These are phyloP conservation scores for Wickerhamiella azyma DNA, from an alignment of 805 yeast genomes.

Conservation along the genomic window DNA sequence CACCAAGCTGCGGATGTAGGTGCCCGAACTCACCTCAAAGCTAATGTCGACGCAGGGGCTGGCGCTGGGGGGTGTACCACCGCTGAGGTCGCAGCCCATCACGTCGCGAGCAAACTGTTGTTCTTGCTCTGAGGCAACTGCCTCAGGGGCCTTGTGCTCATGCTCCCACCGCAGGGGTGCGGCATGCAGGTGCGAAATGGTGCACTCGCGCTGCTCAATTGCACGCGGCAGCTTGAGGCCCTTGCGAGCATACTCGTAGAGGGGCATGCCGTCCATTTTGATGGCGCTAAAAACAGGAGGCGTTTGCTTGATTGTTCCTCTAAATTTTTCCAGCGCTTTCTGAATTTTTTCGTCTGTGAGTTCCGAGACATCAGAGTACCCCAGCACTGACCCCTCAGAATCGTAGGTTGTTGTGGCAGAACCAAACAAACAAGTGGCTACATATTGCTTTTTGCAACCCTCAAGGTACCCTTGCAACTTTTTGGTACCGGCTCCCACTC, in stretches of 20 bases:
- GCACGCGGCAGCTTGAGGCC: slow-evolving; percentile 72
- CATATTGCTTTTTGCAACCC: slow-evolving; percentile 66
- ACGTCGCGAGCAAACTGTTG: slow-evolving; percentile 33
- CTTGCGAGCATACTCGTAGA: slow-evolving; percentile 87
- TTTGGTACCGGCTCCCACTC: slow-evolving; percentile 89
- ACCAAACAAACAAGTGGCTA: slow-evolving; percentile 76
- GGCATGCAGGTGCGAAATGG: slow-evolving; percentile 40
- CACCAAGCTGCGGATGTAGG: slow-evolving; percentile 78
- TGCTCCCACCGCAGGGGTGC: slow-evolving; percentile 41
- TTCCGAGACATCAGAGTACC: slow-evolving; percentile 43
- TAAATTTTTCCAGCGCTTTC: slow-evolving; percentile 41
- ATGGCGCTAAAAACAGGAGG: slow-evolving; percentile 94
- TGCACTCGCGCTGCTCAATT: slow-evolving; percentile 65
- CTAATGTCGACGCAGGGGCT: slow-evolving; percentile 46
- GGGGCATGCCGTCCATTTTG: slow-evolving; percentile 85
- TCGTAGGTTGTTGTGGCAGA: slow-evolving; percentile 90
- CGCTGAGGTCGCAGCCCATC: slow-evolving; percentile 17
- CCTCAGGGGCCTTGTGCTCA: slow-evolving; percentile 31
- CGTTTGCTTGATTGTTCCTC: slow-evolving; percentile 73
- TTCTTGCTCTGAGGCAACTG: slow-evolving; percentile 25
- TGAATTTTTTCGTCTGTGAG: slow-evolving; percentile 37
- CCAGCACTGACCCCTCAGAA: slow-evolving; percentile 67
- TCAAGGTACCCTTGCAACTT: slow-evolving; percentile 55
- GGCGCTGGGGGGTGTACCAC: slow-evolving; percentile 1
- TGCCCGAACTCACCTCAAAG: slow-evolving; percentile 83